These are phyloP conservation scores for Mucor velutinosus DNA, from an alignment of 371 early-diverging fungal genomes.

Conservation along the genomic window DNA sequence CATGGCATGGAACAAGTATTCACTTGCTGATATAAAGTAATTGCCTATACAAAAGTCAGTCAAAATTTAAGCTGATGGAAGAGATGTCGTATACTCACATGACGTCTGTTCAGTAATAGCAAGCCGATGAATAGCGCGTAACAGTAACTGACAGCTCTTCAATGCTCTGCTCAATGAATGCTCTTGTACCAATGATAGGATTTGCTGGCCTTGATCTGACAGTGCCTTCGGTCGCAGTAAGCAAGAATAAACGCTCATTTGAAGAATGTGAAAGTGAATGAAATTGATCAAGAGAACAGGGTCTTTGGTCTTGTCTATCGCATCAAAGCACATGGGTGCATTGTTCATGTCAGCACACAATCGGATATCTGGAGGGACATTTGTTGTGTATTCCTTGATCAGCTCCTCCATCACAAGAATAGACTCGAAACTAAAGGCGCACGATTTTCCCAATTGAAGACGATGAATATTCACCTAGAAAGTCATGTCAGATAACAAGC, in stretches of 20 bases:
- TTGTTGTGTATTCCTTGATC: conserved; percentile 1
- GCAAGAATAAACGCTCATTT: conserved; percentile 5
- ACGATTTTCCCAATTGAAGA: conserved; percentile 12
- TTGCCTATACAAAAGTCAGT: conserved; percentile 1
- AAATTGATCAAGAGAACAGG: conserved; percentile 1
- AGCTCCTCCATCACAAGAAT: conserved; percentile 12
- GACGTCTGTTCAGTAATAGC: background rate
- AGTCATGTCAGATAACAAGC: background rate
- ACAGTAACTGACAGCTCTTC: background rate
- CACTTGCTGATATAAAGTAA: background rate
- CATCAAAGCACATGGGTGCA: background rate
- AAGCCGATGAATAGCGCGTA: conserved; percentile 5
- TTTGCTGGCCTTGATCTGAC: background rate
- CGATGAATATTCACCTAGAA: background rate
- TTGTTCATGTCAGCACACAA: conserved; percentile 12
- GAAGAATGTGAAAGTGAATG: conserved; percentile 2
- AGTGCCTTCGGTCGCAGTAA: conserved; percentile 15
- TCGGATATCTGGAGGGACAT: conserved; percentile 4
- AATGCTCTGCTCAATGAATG: conserved; percentile 4
- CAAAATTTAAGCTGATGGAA: no score
- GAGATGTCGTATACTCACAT: conserved; percentile 1
- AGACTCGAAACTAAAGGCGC: conserved; percentile 18
- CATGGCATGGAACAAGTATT: conserved; percentile 5
- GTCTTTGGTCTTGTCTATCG: conserved; percentile 1
- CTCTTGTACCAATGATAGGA: conserved; percentile 11